Percentiles rank a stretch among this genome's conserved stretches.
Conservation (phyloP, 306 rosid species). For the Astragalus glycyphyllos region DNA sequence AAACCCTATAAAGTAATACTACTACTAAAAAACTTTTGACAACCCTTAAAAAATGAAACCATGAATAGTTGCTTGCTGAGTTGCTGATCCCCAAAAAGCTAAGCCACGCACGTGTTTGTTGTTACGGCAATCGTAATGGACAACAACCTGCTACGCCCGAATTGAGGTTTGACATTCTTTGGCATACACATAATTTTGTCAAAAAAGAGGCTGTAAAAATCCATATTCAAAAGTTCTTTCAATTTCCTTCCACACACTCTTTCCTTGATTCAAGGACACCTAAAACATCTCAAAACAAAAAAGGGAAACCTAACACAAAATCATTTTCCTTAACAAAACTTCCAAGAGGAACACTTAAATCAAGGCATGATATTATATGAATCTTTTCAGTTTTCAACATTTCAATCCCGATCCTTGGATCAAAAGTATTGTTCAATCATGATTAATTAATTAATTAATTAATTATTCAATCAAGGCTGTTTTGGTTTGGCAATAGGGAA, state of each 20-base stretch:
- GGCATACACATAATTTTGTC: constrained; percentile 51
- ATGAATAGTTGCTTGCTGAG: too few species aligned
- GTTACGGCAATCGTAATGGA: neutral
- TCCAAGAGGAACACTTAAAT: constrained; percentile 49
- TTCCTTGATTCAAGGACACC: constrained; percentile 60
- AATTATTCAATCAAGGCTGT: constrained; percentile 16
- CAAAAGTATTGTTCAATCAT: constrained; percentile 16
- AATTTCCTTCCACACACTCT: constrained; percentile 36
- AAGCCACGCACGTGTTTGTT: constrained; percentile 36
- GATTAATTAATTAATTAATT: neutral
- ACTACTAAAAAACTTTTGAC: too few species aligned
- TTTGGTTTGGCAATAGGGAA: constrained; percentile 25
- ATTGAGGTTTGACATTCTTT: constrained; percentile 47
- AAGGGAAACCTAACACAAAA: constrained; percentile 47
- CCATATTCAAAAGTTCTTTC: constrained; percentile 28
- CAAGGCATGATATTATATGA: constrained; percentile 53
- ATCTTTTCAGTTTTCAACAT: too few species aligned
- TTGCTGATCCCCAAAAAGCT: neutral
- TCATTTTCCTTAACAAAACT: constrained; percentile 27
- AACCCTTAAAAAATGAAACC: too few species aligned
- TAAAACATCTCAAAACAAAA: too few species aligned
- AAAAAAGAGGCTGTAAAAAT: constrained; percentile 40
- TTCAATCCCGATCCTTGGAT: constrained; percentile 12
- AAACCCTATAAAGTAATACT: too few species aligned
- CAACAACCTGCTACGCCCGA: constrained; percentile 45